Percentiles rank a stretch among this genome's conserved stretches.
phyloP scores from a whole-genome alignment of 129 eudicot genomes.

The Arctium minus region DNA sequence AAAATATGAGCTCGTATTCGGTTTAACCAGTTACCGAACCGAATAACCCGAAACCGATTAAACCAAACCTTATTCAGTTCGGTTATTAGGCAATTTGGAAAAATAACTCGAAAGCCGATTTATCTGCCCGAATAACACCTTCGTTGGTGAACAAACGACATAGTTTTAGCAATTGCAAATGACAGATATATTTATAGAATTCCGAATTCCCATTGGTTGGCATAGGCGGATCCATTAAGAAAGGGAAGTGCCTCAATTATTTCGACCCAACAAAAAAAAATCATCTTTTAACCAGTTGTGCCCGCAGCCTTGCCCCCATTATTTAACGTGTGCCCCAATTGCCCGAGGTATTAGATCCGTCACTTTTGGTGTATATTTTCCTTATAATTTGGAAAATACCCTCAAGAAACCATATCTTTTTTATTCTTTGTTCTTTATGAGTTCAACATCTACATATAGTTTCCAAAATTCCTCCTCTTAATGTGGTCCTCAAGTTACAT shows the following conservation, averaged over 20 bases:
- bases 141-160: neutral
- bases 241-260: too few species aligned
- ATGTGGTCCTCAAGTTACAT: constrained; percentile 23
- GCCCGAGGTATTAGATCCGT: neutral
- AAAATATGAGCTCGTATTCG: neutral
- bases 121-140: neutral
- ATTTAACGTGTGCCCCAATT: neutral
- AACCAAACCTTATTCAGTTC: neutral
- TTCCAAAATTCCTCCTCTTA: constrained; percentile 8
- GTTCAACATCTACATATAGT: constrained; percentile 15
- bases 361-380: neutral
- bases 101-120: neutral
- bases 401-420: neutral
- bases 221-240: neutral
- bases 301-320: neutral
- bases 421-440: constrained; percentile 13
- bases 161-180: neutral
- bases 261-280: too few species aligned
- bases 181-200: neutral
- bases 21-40: neutral
- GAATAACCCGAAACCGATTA: neutral
- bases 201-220: neutral
- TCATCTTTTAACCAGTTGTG: neutral
- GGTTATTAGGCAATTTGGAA: neutral
- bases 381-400: constrained; percentile 16